These are phyloP conservation scores for Solanum pimpinellifolium DNA, from an alignment of 257 asterid genomes.

Conservation along the genomic window DNA sequence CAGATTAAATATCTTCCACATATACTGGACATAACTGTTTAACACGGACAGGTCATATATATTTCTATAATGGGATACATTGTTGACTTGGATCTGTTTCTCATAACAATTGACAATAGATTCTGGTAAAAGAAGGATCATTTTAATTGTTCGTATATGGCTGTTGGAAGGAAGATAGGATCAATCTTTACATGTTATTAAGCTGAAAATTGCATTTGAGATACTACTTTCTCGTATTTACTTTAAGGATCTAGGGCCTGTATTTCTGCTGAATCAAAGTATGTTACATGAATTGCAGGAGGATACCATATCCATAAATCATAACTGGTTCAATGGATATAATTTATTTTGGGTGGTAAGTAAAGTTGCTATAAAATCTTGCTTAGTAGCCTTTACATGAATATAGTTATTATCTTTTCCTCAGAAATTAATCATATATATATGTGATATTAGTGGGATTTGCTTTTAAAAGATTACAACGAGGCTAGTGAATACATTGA, in stretches of 20 bases:
- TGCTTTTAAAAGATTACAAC: constrained; percentile 74
- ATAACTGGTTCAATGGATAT: constrained; percentile 91
- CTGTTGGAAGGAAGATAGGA: not conserved
- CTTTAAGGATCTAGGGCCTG: not conserved
- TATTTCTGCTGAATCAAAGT: not conserved
- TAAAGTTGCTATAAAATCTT: not conserved
- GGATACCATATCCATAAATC: constrained; percentile 90
- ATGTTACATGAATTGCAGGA: constrained; percentile 41
- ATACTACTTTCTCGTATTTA: not conserved
- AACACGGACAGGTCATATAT: not conserved
- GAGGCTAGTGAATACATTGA: constrained; percentile 80
- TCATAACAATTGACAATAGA: not conserved
- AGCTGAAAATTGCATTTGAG: not conserved
- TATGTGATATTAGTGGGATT: constrained; percentile 62
- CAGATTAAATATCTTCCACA: not conserved
- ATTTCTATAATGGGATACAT: not conserved
- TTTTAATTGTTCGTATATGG: not conserved
- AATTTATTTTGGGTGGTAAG: constrained; percentile 84
- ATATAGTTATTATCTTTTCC: not conserved
- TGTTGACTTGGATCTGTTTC: not conserved
- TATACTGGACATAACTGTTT: not conserved
- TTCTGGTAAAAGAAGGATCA: not conserved
- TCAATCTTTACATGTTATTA: not conserved
- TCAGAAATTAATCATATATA: not conserved
- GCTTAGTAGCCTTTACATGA: not conserved